Base-by-base conservation (phyloP, 805 yeast genomes). In the Nakazawaea ernobii region DNA sequence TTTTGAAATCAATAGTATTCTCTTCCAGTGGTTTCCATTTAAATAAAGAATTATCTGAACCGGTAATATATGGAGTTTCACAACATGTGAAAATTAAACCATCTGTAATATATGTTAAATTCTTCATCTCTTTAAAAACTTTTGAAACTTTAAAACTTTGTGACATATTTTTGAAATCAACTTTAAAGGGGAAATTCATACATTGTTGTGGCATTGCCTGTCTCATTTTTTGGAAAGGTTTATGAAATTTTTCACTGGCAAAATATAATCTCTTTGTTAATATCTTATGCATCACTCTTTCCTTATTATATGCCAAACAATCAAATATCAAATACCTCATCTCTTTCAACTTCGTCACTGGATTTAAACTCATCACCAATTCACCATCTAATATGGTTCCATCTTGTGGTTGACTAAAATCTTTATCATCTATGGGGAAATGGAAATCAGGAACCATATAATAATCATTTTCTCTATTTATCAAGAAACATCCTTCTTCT, bases 1-100 rank as follows among this genome's bases (percentile, higher is more conserved):
- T 64, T 60, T 82, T 82, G 66, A 88, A 94, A 65, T 94, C 99
- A 39, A 95, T 79, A 0, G 97, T 85, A 57, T 94, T 95, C 63
- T 92, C 99, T 52, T 87, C 87, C 10, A 95, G 88, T 2, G 99
- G 98, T 60, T 94, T 94, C 99, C 99, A 94, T 66, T 95, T 94
- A 47, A 94, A 68, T 43, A 94, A 70, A 6, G 89, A 79, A 0
- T 80, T 75, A 63, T 94, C 98, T 1, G 98, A 92, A 11, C 98
- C 98, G 52, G 83, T 80, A 2, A 79, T 72, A 65, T 94, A 94
- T 0, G 96, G 95, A 1, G 92, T 79, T 45, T 81, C 88, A 39
- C 95, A 85, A 53, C 96, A 88, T 1, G 99, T 94, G 63, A 90
- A 87, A 51, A 94, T 88, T 27, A 94, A 74, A 1, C 99, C 99